Evolutionary conservation across 768 basidiomycete species (phyloP).

Genomic region (Boletus speciosus): DNA sequence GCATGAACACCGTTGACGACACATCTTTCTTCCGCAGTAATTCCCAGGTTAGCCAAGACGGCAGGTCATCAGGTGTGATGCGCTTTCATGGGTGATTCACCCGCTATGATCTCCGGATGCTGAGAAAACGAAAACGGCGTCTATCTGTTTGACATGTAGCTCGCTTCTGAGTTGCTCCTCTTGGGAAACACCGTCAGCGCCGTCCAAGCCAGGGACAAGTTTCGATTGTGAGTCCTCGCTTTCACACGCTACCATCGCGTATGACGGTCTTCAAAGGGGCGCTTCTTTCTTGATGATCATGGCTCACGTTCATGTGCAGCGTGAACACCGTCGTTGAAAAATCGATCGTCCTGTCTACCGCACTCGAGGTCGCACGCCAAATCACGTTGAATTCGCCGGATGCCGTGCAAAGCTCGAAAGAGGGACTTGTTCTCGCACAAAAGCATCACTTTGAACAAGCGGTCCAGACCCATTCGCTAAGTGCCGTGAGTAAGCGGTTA

Average conservation of each 20-base stretch:
- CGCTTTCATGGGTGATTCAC: constrained; percentile 1
- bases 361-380: constrained; percentile 56
- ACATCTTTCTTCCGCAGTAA: constrained; percentile 39
- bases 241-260: constrained; percentile 13
- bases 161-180: constrained; percentile 74
- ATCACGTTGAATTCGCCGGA: constrained; percentile 73
- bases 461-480: constrained; percentile 43
- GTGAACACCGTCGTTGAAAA: constrained; percentile 68
- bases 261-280: constrained; percentile 1
- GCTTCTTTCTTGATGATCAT: constrained; percentile 14
- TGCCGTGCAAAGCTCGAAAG: constrained; percentile 72
- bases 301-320: constrained; percentile 35
- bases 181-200: constrained; percentile 68
- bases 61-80: constrained; percentile 71
- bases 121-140: constrained; percentile 12
- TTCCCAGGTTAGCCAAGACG: constrained; percentile 62
- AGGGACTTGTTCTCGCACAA: constrained; percentile 57
- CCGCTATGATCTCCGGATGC: constrained; percentile 9
- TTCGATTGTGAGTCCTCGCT: constrained; percentile 61
- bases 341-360: constrained; percentile 50
- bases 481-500: constrained; percentile 47
- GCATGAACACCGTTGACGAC: constrained; percentile 11
- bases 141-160: constrained; percentile 35
- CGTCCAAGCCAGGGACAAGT: constrained; percentile 61
- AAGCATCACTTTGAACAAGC: constrained; percentile 51